Percentiles rank a stretch among this genome's conserved stretches.
Conservation (phyloP, 257 asterid species). For the Solanum boliviense region DNA sequence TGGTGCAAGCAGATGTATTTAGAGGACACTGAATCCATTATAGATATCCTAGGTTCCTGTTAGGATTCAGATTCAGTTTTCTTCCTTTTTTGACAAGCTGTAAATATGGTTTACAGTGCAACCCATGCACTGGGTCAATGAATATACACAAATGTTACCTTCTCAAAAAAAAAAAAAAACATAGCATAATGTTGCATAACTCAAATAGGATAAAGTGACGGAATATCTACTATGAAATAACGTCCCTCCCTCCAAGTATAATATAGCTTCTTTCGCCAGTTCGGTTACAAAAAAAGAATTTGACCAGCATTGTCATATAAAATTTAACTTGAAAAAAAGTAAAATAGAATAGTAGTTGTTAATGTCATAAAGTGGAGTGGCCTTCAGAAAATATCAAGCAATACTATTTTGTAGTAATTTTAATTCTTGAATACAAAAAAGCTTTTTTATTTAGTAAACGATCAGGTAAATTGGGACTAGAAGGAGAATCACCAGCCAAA, state of each 20-base stretch:
- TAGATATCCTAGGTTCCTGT: background rate
- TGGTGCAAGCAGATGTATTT: background rate
- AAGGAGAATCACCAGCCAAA: background rate
- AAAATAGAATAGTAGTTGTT: background rate
- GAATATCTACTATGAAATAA: background rate
- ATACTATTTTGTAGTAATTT: background rate
- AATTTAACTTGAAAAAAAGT: background rate
- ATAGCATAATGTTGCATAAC: background rate
- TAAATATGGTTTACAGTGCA: background rate
- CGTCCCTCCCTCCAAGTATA: background rate
- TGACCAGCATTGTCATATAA: background rate
- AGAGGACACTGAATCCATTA: background rate
- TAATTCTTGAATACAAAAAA: background rate
- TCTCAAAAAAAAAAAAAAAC: background rate
- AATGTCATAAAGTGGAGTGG: background rate
- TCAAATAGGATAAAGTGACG: background rate
- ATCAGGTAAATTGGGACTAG: background rate
- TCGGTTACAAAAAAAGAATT: background rate
- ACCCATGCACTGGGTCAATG: background rate
- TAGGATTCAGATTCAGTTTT: background rate
- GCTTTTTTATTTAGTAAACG: background rate
- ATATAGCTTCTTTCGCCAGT: background rate
- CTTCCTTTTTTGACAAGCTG: background rate
- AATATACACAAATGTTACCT: background rate
- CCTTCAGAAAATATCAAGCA: background rate